Conservation (phyloP, 1,284 basidiomycete species). For the Marasmius tenuissimus region DNA sequence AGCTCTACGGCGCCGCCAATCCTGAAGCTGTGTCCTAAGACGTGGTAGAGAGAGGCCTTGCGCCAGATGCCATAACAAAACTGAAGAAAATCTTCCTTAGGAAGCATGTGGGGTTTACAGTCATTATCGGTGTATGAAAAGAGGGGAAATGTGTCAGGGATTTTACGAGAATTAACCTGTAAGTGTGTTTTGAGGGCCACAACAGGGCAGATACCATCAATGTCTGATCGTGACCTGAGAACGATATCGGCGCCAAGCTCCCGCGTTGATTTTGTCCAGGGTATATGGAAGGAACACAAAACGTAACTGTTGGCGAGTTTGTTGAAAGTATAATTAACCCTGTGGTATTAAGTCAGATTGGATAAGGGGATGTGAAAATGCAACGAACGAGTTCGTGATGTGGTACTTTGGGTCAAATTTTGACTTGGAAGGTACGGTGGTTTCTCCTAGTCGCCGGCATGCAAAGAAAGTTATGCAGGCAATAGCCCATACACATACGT, state of each 20-base stretch:
- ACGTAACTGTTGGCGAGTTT: neutral
- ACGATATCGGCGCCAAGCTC: neutral
- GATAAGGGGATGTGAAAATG: too few relatives aligned
- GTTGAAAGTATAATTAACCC: neutral
- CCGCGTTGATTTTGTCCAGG: neutral
- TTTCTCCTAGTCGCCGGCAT: slow-evolving; percentile 11
- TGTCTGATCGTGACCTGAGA: neutral
- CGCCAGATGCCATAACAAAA: slow-evolving; percentile 18
- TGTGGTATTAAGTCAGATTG: too few relatives aligned
- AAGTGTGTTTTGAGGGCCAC: neutral
- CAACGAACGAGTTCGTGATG: neutral
- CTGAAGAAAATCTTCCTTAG: slow-evolving; percentile 13
- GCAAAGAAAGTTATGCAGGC: slow-evolving; percentile 6
- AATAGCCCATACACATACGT: slow-evolving; percentile 8
- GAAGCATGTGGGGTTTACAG: neutral
- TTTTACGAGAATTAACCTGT: neutral
- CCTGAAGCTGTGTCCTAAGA: slow-evolving; percentile 26
- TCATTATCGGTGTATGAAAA: neutral
- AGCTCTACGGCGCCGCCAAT: slow-evolving; percentile 29
- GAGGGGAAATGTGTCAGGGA: neutral
- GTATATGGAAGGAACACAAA: neutral
- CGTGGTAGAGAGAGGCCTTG: neutral
- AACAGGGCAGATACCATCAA: neutral
- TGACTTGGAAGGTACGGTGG: neutral
- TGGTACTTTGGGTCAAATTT: slow-evolving; percentile 3